A percentile compares a stretch with the other conserved stretches of the same genome.
Evolutionary conservation across 305 asterid genomes (phyloP).

Genomic region (Fraxinus nigra): DNA sequence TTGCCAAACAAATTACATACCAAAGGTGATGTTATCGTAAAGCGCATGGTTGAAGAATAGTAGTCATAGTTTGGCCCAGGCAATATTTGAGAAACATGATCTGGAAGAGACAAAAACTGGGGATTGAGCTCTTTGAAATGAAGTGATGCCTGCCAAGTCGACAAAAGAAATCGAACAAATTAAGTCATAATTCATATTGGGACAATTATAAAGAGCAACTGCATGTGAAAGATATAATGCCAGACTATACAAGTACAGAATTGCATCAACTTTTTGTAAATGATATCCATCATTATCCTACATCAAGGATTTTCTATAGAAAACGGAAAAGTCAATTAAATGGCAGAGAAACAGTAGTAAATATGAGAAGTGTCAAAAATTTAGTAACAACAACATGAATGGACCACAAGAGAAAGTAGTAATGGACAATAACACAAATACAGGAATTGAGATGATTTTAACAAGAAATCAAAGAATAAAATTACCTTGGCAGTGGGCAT

Average conservation of each 20-base stretch:
- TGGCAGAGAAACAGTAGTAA: slow-evolving; percentile 11
- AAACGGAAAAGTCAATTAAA: background rate
- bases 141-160: slow-evolving; percentile 52
- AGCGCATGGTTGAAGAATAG: slow-evolving; percentile 79
- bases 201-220: background rate
- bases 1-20: slow-evolving; percentile 39
- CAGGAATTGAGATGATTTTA: background rate
- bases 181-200: background rate
- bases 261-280: background rate
- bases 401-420: background rate
- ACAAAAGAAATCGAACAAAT: background rate
- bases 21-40: slow-evolving; percentile 84
- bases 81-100: slow-evolving; percentile 76
- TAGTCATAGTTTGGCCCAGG: slow-evolving; percentile 92
- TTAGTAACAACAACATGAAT: background rate
- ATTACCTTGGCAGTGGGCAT: slow-evolving; percentile 62
- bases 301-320: background rate
- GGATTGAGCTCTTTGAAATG: slow-evolving; percentile 69
- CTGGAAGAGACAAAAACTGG: slow-evolving; percentile 73
- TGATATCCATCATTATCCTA: background rate
- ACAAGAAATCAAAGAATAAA: slow-evolving; percentile 15
- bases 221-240: background rate
- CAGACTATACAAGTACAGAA: background rate
- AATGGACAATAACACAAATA: background rate
- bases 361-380: background rate